These are phyloP conservation scores for Cercis canadensis DNA, from an alignment of 306 rosid genomes.

Conservation along the genomic window DNA sequence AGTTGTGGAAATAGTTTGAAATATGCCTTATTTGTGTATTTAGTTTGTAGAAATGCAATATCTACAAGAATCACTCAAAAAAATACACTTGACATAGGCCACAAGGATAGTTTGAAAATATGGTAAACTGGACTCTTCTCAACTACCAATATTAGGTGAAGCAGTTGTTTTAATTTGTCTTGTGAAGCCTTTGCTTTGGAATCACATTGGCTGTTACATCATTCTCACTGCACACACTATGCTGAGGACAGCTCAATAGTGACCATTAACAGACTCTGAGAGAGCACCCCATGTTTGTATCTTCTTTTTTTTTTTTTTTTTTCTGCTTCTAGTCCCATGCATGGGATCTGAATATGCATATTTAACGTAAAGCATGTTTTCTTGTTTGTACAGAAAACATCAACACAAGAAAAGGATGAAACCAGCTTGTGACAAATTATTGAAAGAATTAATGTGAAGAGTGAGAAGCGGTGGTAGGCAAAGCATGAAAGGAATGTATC, in stretches of 20 bases:
- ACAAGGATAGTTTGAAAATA: no score
- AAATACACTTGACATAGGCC: no score
- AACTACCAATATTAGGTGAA: slow-evolving; percentile 37
- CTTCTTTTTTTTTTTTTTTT: background rate
- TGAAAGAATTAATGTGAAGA: slow-evolving; percentile 5
- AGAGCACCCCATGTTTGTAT: background rate
- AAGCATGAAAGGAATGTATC: slow-evolving; percentile 56
- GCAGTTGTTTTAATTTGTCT: slow-evolving; percentile 27
- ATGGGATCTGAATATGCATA: background rate
- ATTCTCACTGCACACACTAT: slow-evolving; percentile 30
- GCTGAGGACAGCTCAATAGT: slow-evolving; percentile 8
- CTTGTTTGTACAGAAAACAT: background rate
- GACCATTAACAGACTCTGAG: slow-evolving; percentile 6
- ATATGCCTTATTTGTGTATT: no score
- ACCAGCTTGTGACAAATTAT: background rate
- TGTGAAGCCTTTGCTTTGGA: slow-evolving; percentile 33
- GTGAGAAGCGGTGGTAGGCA: slow-evolving; percentile 3
- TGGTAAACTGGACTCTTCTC: slow-evolving; percentile 10
- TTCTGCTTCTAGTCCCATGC: background rate
- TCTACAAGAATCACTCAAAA: no score
- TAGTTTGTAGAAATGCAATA: no score
- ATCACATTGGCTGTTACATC: slow-evolving; percentile 36
- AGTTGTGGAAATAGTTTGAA: no score
- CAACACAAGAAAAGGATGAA: slow-evolving; percentile 16
- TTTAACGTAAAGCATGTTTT: background rate